phyloP scores from a whole-genome alignment of 2,329 filamentous ascomycete species.

The Phialophora tarda region DNA sequence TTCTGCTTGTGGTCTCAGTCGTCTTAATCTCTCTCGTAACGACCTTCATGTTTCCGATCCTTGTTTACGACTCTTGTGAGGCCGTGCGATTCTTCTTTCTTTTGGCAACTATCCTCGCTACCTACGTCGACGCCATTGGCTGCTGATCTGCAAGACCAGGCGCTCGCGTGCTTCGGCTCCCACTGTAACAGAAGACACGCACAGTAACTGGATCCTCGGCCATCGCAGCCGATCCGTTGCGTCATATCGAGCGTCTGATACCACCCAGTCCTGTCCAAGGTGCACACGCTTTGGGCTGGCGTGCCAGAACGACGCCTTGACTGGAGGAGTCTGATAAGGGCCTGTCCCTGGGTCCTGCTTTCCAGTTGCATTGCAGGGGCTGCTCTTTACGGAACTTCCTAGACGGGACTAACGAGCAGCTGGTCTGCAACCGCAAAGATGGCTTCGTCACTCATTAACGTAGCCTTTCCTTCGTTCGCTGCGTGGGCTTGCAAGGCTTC shows the following conservation, averaged over 20 bases:
- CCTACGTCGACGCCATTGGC: not conserved
- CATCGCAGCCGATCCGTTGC: not conserved
- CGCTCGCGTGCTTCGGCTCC: not conserved
- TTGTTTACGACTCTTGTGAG: not conserved
- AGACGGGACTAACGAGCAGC: conserved; percentile 10
- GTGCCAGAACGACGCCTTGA: not conserved
- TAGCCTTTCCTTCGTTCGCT: conserved; percentile 11
- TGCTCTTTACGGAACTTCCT: not conserved
- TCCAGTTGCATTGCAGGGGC: conserved; percentile 9
- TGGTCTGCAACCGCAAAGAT: conserved; percentile 11
- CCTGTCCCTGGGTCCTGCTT: not conserved
- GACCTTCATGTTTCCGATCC: not conserved
- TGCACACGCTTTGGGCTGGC: not conserved
- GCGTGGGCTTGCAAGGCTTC: conserved; percentile 9
- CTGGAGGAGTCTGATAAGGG: not conserved
- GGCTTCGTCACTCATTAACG: conserved; percentile 20
- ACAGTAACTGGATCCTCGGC: not conserved
- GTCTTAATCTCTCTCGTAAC: not conserved
- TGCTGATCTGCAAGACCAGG: not conserved
- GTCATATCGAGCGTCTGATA: conserved; percentile 1
- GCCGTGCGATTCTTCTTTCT: not conserved
- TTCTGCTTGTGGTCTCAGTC: not conserved
- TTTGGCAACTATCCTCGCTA: not conserved
- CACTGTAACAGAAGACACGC: not conserved
- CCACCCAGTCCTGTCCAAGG: not conserved